A percentile compares a stretch with the other conserved stretches of the same genome.
These are phyloP conservation scores for Candida manassasensis DNA, from an alignment of 805 yeast species.

Conservation along the genomic window DNA sequence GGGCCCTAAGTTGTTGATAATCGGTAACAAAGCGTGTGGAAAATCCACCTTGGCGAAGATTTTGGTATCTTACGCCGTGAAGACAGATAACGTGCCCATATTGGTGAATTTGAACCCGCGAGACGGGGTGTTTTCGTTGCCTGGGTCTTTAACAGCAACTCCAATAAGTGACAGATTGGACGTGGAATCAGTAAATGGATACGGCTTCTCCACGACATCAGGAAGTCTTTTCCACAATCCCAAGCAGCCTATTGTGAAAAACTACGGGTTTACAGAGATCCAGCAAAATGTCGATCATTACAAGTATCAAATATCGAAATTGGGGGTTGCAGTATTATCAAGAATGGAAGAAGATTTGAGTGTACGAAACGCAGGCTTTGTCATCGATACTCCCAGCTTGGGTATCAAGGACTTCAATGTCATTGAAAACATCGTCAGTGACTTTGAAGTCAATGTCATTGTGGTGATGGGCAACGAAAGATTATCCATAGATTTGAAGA, in stretches of 20 bases:
- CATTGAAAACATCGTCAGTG: slow-evolving; percentile 54
- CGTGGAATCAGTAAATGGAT: slow-evolving; percentile 65
- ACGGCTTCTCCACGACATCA: slow-evolving; percentile 66
- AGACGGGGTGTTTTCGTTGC: slow-evolving; percentile 64
- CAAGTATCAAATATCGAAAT: slow-evolving; percentile 42
- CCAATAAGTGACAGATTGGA: slow-evolving; percentile 79
- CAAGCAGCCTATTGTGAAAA: slow-evolving; percentile 85
- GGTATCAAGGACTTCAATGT: slow-evolving; percentile 45
- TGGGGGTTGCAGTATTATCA: slow-evolving; percentile 45
- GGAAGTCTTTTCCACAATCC: slow-evolving; percentile 75
- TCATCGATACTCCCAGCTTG: slow-evolving; percentile 73
- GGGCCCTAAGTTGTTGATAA: slow-evolving; percentile 59
- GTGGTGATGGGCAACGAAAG: slow-evolving; percentile 77
- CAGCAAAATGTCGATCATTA: slow-evolving; percentile 55
- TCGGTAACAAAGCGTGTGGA: slow-evolving; percentile 74
- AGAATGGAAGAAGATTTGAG: slow-evolving; percentile 48
- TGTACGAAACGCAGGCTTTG: slow-evolving; percentile 48
- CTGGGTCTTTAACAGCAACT: slow-evolving; percentile 82
- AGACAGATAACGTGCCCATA: slow-evolving; percentile 62
- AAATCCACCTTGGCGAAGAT: slow-evolving; percentile 72
- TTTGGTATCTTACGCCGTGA: slow-evolving; percentile 69
- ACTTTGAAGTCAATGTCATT: slow-evolving; percentile 55
- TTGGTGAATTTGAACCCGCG: slow-evolving; percentile 77
- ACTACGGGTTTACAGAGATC: slow-evolving; percentile 64
- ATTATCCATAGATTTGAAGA: slow-evolving; percentile 56